These are phyloP conservation scores for Tardiomyces digboiensis DNA, from an alignment of 1,139 yeast species.

Conservation along the genomic window DNA sequence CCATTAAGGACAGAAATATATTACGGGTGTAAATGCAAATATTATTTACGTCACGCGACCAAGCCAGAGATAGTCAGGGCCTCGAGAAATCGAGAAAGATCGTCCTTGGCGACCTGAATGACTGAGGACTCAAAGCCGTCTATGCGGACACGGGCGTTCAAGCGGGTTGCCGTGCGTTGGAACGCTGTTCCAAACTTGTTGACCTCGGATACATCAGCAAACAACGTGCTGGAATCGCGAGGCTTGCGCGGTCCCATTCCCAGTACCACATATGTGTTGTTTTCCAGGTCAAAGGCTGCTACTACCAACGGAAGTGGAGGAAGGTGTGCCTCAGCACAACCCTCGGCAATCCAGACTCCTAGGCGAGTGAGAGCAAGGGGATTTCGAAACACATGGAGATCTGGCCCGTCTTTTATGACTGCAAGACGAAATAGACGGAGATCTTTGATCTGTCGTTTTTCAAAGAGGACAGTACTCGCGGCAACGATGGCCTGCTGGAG, in stretches of 20 bases:
- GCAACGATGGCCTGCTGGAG: constrained; percentile 81
- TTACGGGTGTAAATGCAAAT: no score
- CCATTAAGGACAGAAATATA: no score
- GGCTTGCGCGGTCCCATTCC: constrained; percentile 86
- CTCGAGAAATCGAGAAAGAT: constrained; percentile 80
- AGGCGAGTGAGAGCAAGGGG: constrained; percentile 78
- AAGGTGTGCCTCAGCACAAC: constrained; percentile 73
- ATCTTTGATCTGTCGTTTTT: constrained; percentile 70
- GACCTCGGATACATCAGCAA: constrained; percentile 23
- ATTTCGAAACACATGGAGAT: constrained; percentile 64
- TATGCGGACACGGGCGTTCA: constrained; percentile 83
- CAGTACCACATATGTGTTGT: constrained; percentile 79
- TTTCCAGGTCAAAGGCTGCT: constrained; percentile 67
- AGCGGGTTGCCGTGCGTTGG: constrained; percentile 70
- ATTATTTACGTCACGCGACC: background rate
- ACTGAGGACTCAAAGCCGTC: constrained; percentile 94
- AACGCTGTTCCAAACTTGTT: constrained; percentile 89
- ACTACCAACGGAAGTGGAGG: constrained; percentile 72
- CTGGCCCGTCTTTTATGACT: constrained; percentile 86
- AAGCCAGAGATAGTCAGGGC: constrained; percentile 35
- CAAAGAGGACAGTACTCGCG: constrained; percentile 83
- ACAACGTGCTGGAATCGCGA: constrained; percentile 29
- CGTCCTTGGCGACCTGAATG: constrained; percentile 83
- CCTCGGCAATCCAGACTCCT: constrained; percentile 88
- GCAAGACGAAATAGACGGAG: constrained; percentile 76